Base-by-base conservation (phyloP, 2,329 filamentous ascomycete genomes). In the Fusarium tjaetaba region DNA sequence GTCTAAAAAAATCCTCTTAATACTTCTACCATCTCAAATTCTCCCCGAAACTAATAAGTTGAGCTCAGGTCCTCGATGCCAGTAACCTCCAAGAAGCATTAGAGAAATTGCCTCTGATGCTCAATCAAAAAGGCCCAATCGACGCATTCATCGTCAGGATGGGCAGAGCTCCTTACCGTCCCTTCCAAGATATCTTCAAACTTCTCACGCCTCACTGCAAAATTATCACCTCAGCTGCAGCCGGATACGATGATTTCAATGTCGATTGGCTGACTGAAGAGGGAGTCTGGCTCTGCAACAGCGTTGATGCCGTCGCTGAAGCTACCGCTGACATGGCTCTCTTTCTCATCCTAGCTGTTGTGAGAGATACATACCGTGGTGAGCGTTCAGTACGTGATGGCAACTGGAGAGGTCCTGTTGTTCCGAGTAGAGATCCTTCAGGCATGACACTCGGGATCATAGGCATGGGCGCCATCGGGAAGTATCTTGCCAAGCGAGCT, bases 271-370 rank as follows among this genome's bases (percentile, higher is more conserved):
- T 86, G 75, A 83, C 84, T 0, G 45, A 64, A 18, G 71, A 83
- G 11, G 80, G 80, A 10, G 84, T 90, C 32, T 86, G 82, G 79
- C 89, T 90, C 73, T 89, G 86, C 79, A 90, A 88, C 71, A 84
- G 84, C 0, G 77, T 85, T 5, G 83, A 90, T 67, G 88, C 87
- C 0, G 87, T 87, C 2, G 84, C 87, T 0, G 85, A 90, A 63
- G 86, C 87, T 5, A 87, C 85, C 0, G 85, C 86, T 1, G 85
- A 87, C 48, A 85, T 87, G 83, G 84, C 87, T 20, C 71, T 82
- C 34, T 82, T 82, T 45, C 57, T 83, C 0, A 74, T 62, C 2
- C 59, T 83, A 2, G 78, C 80, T 1, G 77, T 84, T 2, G 73
- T 89, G 26, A 84, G 86, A 57, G 85, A 89, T 65, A 82, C 85